Base-by-base conservation (phyloP, 2,329 filamentous ascomycete species). In the Trichoderma lentiforme region DNA sequence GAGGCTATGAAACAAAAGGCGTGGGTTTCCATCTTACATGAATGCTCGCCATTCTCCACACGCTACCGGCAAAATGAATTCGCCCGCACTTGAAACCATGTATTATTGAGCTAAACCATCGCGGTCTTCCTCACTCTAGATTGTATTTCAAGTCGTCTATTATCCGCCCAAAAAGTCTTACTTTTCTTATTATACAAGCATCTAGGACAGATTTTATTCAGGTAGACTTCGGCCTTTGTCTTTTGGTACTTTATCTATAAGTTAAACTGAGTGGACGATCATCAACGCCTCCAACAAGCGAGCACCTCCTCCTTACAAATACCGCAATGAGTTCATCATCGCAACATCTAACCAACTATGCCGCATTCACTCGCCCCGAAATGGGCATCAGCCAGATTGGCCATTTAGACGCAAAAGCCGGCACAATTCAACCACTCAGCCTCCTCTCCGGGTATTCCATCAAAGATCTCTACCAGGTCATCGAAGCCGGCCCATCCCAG, bases 271-370 rank as follows among this genome's bases (percentile, higher is more conserved):
- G 4, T 6, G 21, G 6, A 36, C 30, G 11, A 32, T 1, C 24
- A 58, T n/a, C n/a, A 21, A 51, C 43, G 26, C 3, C 14, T 32
- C 34, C 12, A 18, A 26, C 7, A 21, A 51, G 43, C 43, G n/a
- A 21, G 9, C n/a, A 21, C 4, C 43, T 21, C 43, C 43, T 51
- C 43, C 5, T 51, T 6, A 30, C 65, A 69, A 60, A 69, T 69
- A 47, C 65, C 56, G 65, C 65, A 70, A 70, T 70, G 67, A 62
- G 39, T 32, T 70, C 67, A 8, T 14, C 47, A 58, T n/a, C 64
- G 26, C 57, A 53, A 18, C 57, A n/a, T 32, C 30, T 62, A 21
- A 47, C 57, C 15, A 53, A 62, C 26, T 70, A 70, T 53, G 67
- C 67, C 67, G 67, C 57, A 2, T 70, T 70, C 5, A 62, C 30